These are phyloP conservation scores for Pseudotsuga menziesii DNA, from an alignment of 75 land plant genomes.

Conservation along the genomic window DNA sequence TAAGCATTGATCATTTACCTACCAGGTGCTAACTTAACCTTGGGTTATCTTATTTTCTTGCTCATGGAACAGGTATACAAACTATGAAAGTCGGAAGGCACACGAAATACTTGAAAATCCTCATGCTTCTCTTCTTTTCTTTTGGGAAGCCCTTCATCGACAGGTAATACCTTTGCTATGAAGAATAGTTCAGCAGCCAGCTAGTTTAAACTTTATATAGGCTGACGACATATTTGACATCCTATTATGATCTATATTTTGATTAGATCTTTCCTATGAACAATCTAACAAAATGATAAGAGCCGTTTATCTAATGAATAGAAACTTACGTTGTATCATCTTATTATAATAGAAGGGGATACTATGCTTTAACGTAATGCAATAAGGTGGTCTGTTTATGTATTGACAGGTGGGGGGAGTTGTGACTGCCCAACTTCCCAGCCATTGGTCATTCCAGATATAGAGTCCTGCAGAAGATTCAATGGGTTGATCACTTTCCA, in stretches of 20 bases:
- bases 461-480: too few species aligned
- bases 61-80: conserved; percentile 69
- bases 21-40: too few species aligned
- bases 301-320: too few species aligned
- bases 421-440: too few species aligned
- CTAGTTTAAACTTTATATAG: background rate
- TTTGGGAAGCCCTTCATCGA: conserved; percentile 83
- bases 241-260: background rate
- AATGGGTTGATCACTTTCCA: too few species aligned
- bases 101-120: conserved; percentile 78
- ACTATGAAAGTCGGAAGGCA: conserved; percentile 83
- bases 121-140: conserved; percentile 79
- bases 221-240: background rate
- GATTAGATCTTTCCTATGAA: background rate
- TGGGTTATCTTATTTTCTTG: background rate
- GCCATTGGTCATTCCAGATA: too few species aligned
- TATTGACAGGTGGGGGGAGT: too few species aligned
- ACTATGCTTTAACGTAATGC: too few species aligned
- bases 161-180: conserved; percentile 39
- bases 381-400: too few species aligned
- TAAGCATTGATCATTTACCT: background rate
- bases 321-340: too few species aligned
- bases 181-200: background rate
- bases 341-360: too few species aligned
- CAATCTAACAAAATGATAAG: background rate